Base-by-base conservation (phyloP, 2,329 filamentous ascomycete genomes). In the Gaeumannomyces sp. region DNA sequence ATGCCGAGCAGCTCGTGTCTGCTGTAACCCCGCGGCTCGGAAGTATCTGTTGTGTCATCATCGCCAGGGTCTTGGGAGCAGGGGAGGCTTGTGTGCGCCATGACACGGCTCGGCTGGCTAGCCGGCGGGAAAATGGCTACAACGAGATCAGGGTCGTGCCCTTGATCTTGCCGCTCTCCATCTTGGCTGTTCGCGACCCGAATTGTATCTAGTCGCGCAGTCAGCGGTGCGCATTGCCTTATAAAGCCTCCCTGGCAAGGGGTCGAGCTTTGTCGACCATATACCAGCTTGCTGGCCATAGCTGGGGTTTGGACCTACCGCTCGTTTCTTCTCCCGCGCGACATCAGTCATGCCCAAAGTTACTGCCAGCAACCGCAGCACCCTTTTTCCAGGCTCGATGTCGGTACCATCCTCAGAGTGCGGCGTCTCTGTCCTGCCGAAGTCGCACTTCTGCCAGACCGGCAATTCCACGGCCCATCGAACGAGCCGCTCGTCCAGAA, bases 291-390 rank as follows among this genome's bases (percentile, higher is more conserved):
- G 45, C 3, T 16, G 59, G 25, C 2, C 33, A 25, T 4, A 27
- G 35, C 25, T 16, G 14, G 2, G 35, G 19, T 22, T 27, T 38
- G 31, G 19, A 70, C 88, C 74, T 78, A 93, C 90, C 25, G 94
- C 94, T 72, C 93, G 83, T 78, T 99, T 99, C 82, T 95, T 97
- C 76, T 98, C 93, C n/a, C 79, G 78, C 5, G 94, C 89, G 1
- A 93, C 91, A 7, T 76, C 78, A 2, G 75, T 75, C 85, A 98
- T 88, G 3, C 89, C 90, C 50, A 97, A 76, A 35, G 86, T 83
- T 75, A 87, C 84, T 0, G 93, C 92, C 28, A 97, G 77, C 28
- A 96, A 80, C 28, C 95, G 84, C 63, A 99, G 77, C 0, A 93
- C 81, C 71, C 90, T 87, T 77, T 99, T 99, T 22, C 88, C 92